phyloP scores from a whole-genome alignment of 139 green algal genomes.

The Asterochloris erici region DNA sequence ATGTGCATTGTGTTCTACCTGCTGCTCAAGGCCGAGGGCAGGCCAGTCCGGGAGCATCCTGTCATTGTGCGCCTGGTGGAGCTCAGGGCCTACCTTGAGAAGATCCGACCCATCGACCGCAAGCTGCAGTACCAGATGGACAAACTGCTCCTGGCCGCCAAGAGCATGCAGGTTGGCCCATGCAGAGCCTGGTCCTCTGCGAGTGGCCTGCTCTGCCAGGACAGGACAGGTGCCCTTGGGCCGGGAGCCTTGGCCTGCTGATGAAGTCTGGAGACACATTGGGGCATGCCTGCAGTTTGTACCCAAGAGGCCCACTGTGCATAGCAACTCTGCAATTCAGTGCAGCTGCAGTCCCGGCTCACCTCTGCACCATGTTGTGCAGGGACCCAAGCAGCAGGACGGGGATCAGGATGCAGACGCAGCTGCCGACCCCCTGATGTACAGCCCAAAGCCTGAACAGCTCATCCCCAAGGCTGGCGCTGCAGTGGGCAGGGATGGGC shows the following conservation, averaged over 20 bases:
- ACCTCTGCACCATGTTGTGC: too few relatives aligned
- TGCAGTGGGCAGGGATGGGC: background rate
- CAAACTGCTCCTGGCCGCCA: conserved; percentile 80
- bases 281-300: too few relatives aligned
- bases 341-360: too few relatives aligned
- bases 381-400: too few relatives aligned
- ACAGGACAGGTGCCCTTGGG: too few relatives aligned
- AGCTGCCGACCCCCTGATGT: conserved; percentile 39
- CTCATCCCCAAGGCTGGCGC: conserved; percentile 52
- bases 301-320: too few relatives aligned
- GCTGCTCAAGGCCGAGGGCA: conserved; percentile 93
- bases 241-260: too few relatives aligned
- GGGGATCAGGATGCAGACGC: conserved; percentile 11
- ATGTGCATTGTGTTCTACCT: conserved; percentile 92
- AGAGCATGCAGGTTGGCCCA: background rate
- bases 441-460: conserved; percentile 66
- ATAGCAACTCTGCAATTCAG: too few relatives aligned
- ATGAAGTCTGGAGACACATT: too few relatives aligned
- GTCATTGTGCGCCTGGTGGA: conserved; percentile 85
- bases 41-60: conserved; percentile 84
- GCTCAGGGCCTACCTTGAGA: conserved; percentile 81
- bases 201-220: too few relatives aligned
- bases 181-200: too few relatives aligned
- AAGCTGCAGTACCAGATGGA: conserved; percentile 95
- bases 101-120: conserved; percentile 93